A percentile compares a stretch with the other conserved stretches of the same genome.
Conservation (phyloP, 768 basidiomycete genomes). For the Hemileccinum impolitum region DNA sequence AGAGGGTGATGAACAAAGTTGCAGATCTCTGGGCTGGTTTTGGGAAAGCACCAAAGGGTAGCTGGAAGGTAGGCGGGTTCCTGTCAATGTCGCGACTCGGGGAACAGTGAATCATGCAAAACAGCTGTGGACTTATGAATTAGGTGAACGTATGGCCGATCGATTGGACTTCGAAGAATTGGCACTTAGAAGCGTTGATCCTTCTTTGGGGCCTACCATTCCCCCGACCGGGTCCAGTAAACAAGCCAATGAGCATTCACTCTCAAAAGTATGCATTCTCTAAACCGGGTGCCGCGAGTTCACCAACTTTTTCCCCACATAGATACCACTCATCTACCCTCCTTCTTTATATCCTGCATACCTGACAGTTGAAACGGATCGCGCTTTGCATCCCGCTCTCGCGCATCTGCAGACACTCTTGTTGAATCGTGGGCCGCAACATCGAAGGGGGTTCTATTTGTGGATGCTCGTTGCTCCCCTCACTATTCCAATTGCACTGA, state of each 20-base stretch:
- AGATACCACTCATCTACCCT: conserved; percentile 52
- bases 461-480: conserved; percentile 69
- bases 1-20: conserved; percentile 51
- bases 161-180: conserved; percentile 79
- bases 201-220: conserved; percentile 59
- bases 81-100: conserved; percentile 1
- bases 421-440: conserved; percentile 54
- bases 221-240: conserved; percentile 20
- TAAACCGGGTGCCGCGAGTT: not conserved
- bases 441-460: conserved; percentile 59
- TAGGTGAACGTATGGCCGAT: conserved; percentile 68
- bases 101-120: conserved; percentile 7
- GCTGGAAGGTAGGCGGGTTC: conserved; percentile 62
- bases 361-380: conserved; percentile 22
- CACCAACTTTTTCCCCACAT: not conserved
- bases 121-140: conserved; percentile 57
- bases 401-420: conserved; percentile 51
- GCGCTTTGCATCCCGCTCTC: conserved; percentile 32
- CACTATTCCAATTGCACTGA: conserved; percentile 71
- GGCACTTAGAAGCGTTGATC: conserved; percentile 68
- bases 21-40: conserved; percentile 60
- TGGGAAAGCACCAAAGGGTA: conserved; percentile 59
- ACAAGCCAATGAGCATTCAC: conserved; percentile 15
- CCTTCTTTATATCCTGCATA: conserved; percentile 55
- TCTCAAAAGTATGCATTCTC: conserved; percentile 11